Evolutionary conservation across 805 yeast species (phyloP).

Genomic region (Candida sphagnicola): DNA sequence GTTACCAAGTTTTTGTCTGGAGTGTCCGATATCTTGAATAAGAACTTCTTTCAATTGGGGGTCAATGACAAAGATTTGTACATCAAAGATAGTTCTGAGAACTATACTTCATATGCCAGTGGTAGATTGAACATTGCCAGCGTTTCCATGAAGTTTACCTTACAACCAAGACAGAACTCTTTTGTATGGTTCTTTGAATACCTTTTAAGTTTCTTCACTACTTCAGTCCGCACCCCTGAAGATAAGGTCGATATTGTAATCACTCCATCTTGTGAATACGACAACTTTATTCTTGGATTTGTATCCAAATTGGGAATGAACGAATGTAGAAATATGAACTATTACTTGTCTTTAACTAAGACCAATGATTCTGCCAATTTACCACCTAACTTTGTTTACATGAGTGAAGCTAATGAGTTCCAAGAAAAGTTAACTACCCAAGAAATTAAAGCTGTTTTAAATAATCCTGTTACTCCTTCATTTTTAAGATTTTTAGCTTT

Average conservation of each 20-base stretch:
- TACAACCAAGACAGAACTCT: constrained; percentile 78
- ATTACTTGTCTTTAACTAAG: constrained; percentile 79
- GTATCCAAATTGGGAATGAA: constrained; percentile 85
- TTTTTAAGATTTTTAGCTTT: constrained; percentile 66
- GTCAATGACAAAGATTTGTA: constrained; percentile 41
- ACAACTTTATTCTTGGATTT: constrained; percentile 75
- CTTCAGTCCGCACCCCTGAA: constrained; percentile 49
- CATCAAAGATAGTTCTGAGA: constrained; percentile 60
- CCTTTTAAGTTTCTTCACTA: constrained; percentile 53
- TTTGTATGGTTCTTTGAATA: constrained; percentile 64
- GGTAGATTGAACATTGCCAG: constrained; percentile 79
- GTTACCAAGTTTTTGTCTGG: constrained; percentile 53
- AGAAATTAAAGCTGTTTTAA: constrained; percentile 34
- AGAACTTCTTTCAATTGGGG: constrained; percentile 80
- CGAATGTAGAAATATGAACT: constrained; percentile 67
- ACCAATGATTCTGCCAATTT: constrained; percentile 68
- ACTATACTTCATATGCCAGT: constrained; percentile 72
- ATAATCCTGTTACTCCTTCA: constrained; percentile 39
- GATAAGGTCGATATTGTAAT: constrained; percentile 64
- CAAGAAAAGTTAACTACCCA: constrained; percentile 59
- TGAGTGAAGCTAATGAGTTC: constrained; percentile 85
- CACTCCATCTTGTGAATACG: constrained; percentile 51
- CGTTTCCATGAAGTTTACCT: constrained; percentile 55
- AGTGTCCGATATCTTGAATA: constrained; percentile 48
- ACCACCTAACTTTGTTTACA: constrained; percentile 74